A percentile compares a stretch with the other conserved stretches of the same genome.
These are phyloP conservation scores for Aethionema arabicum DNA, from an alignment of 345 rosid genomes.

Conservation along the genomic window DNA sequence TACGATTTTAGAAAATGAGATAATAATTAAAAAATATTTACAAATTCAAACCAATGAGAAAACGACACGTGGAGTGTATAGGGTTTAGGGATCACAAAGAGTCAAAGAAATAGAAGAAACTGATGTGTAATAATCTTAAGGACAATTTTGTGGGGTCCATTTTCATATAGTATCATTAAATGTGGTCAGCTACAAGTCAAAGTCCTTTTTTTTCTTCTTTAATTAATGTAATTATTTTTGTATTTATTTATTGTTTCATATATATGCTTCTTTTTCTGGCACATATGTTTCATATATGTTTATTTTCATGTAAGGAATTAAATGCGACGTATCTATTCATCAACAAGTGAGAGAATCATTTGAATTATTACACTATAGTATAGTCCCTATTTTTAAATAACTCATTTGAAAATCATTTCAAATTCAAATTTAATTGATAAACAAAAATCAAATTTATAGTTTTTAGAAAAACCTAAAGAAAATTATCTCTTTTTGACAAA, in stretches of 20 bases:
- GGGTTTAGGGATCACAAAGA: conserved; percentile 32
- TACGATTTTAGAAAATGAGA: neutral
- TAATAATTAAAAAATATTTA: neutral
- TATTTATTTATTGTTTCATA: conserved; percentile 12
- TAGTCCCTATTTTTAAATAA: too few species aligned
- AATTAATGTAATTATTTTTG: neutral
- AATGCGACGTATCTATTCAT: conserved; percentile 25
- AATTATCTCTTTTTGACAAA: too few species aligned
- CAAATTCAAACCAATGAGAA: neutral
- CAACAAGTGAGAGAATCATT: neutral
- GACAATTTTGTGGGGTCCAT: conserved; percentile 26
- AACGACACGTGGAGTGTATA: conserved; percentile 8
- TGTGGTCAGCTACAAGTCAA: conserved; percentile 39
- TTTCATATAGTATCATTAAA: conserved; percentile 28
- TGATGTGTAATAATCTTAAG: conserved; percentile 26
- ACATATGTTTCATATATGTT: conserved; percentile 30
- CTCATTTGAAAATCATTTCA: too few species aligned
- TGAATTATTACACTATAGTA: too few species aligned
- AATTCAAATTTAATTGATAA: too few species aligned
- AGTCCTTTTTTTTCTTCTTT: neutral
- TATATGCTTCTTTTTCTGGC: conserved; percentile 18
- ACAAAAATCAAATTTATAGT: too few species aligned
- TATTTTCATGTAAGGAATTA: conserved; percentile 27
- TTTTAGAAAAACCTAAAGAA: too few species aligned
- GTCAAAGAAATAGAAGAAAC: conserved; percentile 35